Conservation (phyloP, 495 filamentous ascomycete genomes). For the Lasiosphaeria ovina region DNA sequence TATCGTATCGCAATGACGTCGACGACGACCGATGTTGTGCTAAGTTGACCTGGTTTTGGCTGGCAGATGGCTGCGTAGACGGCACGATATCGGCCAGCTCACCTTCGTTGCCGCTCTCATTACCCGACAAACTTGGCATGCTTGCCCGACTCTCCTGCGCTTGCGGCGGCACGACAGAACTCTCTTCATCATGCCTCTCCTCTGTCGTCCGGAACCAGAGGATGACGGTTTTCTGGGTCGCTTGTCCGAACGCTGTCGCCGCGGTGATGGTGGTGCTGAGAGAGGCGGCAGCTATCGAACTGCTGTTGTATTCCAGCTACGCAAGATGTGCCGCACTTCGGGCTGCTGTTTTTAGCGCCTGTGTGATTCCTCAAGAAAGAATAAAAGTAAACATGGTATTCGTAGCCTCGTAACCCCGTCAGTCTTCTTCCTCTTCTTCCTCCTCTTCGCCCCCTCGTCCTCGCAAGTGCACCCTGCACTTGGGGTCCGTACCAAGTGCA, state of each 20-base stretch:
- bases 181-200: constrained; percentile 7
- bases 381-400: too few relatives aligned
- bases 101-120: constrained; percentile 3
- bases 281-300: constrained; percentile 6
- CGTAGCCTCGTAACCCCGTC: too few relatives aligned
- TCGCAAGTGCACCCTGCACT: too few relatives aligned
- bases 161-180: constrained; percentile 5
- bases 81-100: constrained; percentile 8
- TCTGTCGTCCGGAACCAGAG: constrained; percentile 7
- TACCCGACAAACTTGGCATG: not conserved
- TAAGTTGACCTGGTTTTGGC: constrained; percentile 11
- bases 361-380: too few relatives aligned
- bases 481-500: too few relatives aligned
- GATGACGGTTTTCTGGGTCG: constrained; percentile 8
- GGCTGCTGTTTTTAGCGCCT: too few relatives aligned
- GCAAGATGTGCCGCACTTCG: too few relatives aligned
- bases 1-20: constrained; percentile 14
- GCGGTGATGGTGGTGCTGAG: constrained; percentile 6
- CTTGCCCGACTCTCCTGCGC: constrained; percentile 11
- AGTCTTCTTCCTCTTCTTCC: too few relatives aligned
- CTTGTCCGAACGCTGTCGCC: constrained; percentile 8
- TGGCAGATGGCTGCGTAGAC: constrained; percentile 11
- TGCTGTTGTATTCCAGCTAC: not conserved
- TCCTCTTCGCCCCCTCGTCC: too few relatives aligned
- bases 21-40: constrained; percentile 13